These are phyloP conservation scores for Drechmeria coniospora DNA, from an alignment of 2,329 filamentous ascomycete genomes.

Conservation along the genomic window DNA sequence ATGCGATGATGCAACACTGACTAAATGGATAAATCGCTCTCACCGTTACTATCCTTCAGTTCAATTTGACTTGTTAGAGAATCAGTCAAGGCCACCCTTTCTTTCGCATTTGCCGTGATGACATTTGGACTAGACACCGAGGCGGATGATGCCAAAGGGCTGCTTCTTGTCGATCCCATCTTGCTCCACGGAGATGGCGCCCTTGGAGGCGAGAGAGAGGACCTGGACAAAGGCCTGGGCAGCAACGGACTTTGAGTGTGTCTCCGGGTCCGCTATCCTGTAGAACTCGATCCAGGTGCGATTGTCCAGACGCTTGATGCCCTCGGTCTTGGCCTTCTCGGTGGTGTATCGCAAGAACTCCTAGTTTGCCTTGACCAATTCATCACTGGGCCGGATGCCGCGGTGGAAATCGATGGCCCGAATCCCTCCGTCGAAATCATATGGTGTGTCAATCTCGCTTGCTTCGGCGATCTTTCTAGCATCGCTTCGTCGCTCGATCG, in stretches of 20 bases:
- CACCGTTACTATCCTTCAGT: too few species aligned
- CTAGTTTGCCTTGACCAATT: constrained; percentile 28
- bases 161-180: constrained; percentile 18
- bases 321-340: constrained; percentile 18
- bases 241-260: constrained; percentile 43
- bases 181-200: constrained; percentile 48
- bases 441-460: constrained; percentile 18
- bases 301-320: constrained; percentile 14
- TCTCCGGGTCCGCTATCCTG: constrained; percentile 44
- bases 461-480: too few species aligned
- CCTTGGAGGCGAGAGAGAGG: constrained; percentile 53
- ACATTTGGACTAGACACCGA: constrained; percentile 24
- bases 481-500: constrained; percentile 34
- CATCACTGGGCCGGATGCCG: constrained; percentile 13
- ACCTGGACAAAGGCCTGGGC: constrained; percentile 66
- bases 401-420: constrained; percentile 7
- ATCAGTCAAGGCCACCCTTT: too few species aligned
- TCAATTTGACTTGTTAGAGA: too few species aligned
- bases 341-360: constrained; percentile 30
- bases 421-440: constrained; percentile 10
- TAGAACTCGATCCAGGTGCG: constrained; percentile 48
- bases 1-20: too few species aligned
- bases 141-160: constrained; percentile 31
- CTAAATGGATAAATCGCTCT: too few species aligned
- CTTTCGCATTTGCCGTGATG: too few species aligned